Conservation (phyloP, 352 stramenopile species). For the Phytophthora litchii region DNA sequence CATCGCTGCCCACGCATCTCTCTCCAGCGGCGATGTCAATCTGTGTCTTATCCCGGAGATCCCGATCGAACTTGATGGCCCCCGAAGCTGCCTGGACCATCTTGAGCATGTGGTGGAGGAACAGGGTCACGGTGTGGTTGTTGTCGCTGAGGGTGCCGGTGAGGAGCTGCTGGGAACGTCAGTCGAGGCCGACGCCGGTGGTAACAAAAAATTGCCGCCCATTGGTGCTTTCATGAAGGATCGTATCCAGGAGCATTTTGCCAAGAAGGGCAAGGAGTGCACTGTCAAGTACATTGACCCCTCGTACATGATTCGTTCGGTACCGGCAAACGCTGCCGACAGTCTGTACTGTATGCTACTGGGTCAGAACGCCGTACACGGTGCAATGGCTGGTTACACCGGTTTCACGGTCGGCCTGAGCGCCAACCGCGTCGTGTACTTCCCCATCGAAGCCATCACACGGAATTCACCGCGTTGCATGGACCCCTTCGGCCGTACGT, state of each 20-base stretch:
- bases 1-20: constrained; percentile 96
- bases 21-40: constrained; percentile 97
- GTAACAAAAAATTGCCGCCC: constrained; percentile 95
- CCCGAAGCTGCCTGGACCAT: constrained; percentile 91
- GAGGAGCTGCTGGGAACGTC: constrained; percentile 95
- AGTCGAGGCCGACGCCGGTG: constrained; percentile 90
- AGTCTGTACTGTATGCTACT: constrained; percentile 98
- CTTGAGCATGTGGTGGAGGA: constrained; percentile 92
- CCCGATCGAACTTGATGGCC: constrained; percentile 94
- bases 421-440: constrained; percentile 96
- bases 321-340: constrained; percentile 94
- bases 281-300: constrained; percentile 99
- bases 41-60: constrained; percentile 98
- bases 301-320: constrained; percentile 96
- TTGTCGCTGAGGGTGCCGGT: constrained; percentile 97
- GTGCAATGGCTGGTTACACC: constrained; percentile 98
- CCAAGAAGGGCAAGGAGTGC: constrained; percentile 81
- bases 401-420: constrained; percentile 97
- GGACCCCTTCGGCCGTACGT: constrained; percentile 88
- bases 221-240: constrained; percentile 98
- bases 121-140: constrained; percentile 97
- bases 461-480: constrained; percentile 90
- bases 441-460: constrained; percentile 87
- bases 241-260: constrained; percentile 94
- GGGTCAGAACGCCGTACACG: constrained; percentile 98